A percentile compares a stretch with the other conserved stretches of the same genome.
Evolutionary conservation across 116 monocot species (phyloP).

Genomic region (Iris pallida): DNA sequence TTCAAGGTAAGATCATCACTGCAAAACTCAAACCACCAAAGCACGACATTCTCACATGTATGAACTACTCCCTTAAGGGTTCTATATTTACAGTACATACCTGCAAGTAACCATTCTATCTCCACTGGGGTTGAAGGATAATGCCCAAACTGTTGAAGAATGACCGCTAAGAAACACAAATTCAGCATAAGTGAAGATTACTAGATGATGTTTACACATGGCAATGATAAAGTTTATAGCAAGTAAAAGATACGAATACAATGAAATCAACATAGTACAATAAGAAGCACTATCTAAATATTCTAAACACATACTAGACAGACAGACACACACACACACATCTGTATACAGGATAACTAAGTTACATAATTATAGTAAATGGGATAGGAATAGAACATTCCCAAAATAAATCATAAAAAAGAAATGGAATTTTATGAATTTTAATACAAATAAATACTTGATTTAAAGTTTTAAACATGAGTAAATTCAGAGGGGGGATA

Average conservation of each 20-base stretch:
- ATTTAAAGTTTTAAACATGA: too few relatives aligned
- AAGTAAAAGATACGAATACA: not conserved
- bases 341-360: too few relatives aligned
- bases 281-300: too few relatives aligned
- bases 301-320: too few relatives aligned
- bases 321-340: too few relatives aligned
- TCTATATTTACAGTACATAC: constrained; percentile 25
- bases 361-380: too few relatives aligned
- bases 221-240: not conserved
- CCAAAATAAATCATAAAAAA: too few relatives aligned
- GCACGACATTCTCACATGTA: not conserved
- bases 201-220: not conserved
- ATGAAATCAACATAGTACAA: not conserved
- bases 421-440: too few relatives aligned
- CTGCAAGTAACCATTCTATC: constrained; percentile 94
- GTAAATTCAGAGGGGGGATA: too few relatives aligned
- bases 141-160: constrained; percentile 90
- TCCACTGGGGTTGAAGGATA: constrained; percentile 65
- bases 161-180: constrained; percentile 58
- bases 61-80: not conserved
- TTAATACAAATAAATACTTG: too few relatives aligned
- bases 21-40: constrained; percentile 22
- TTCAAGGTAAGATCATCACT: constrained; percentile 96
- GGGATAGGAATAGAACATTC: too few relatives aligned
- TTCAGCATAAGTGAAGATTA: constrained; percentile 2